Evolutionary conservation across 2,329 filamentous ascomycete species (phyloP).

Genomic region (Orbilia brochopaga): DNA sequence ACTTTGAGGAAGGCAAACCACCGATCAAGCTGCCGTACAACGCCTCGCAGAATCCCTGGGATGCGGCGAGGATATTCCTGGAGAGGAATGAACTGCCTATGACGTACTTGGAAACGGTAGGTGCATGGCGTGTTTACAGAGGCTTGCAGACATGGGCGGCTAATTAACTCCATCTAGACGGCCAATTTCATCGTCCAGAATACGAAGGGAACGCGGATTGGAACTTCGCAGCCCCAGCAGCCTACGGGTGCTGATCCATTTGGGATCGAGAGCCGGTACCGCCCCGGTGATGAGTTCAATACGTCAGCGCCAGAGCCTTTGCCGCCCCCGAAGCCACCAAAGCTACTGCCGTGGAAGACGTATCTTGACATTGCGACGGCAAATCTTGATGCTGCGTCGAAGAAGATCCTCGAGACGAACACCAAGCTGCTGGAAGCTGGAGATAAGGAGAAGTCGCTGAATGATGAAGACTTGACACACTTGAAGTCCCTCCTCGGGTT

Average conservation of each 20-base stretch:
- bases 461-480: constrained; percentile 71
- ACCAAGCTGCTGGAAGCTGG: constrained; percentile 72
- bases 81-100: constrained; percentile 86
- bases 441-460: constrained; percentile 75
- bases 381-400: constrained; percentile 72
- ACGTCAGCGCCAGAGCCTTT: constrained; percentile 57
- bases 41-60: constrained; percentile 87
- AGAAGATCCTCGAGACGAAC: constrained; percentile 78
- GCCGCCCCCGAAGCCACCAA: constrained; percentile 61
- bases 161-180: constrained; percentile 58
- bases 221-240: constrained; percentile 62
- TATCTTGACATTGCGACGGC: constrained; percentile 79
- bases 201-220: constrained; percentile 83
- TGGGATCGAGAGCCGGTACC: constrained; percentile 78
- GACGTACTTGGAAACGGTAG: constrained; percentile 81
- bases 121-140: background rate
- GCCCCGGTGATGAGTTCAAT: constrained; percentile 69
- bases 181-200: constrained; percentile 91
- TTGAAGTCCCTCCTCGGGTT: constrained; percentile 69
- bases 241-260: constrained; percentile 70
- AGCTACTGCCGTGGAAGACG: constrained; percentile 75
- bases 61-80: constrained; percentile 88
- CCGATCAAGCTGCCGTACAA: constrained; percentile 94
- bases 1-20: constrained; percentile 92
- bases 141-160: background rate